phyloP scores from a whole-genome alignment of 345 rosid genomes.

The Gossypium stocksii region DNA sequence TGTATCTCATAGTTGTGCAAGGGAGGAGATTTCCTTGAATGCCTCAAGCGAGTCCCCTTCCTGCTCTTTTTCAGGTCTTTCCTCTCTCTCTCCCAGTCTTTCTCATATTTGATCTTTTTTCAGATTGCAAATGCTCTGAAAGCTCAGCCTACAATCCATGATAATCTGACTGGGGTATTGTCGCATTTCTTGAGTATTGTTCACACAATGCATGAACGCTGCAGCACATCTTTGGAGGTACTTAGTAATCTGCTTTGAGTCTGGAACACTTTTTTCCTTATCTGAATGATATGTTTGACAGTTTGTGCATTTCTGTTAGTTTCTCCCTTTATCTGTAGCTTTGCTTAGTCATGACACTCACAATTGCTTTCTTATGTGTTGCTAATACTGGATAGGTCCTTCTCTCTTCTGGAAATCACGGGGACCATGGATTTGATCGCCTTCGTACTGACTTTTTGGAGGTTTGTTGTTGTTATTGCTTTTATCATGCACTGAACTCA shows the following conservation, averaged over 20 bases:
- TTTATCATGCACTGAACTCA: not conserved
- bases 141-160: constrained; percentile 56
- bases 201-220: constrained; percentile 80
- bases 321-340: not conserved
- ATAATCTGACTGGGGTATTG: constrained; percentile 44
- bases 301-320: not conserved
- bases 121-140: constrained; percentile 80
- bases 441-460: constrained; percentile 68
- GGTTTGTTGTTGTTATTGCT: constrained; percentile 36
- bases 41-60: not conserved
- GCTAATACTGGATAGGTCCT: constrained; percentile 39
- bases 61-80: not conserved
- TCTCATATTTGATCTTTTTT: constrained; percentile 4
- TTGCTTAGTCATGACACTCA: not conserved
- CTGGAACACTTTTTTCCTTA: not conserved
- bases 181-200: constrained; percentile 73
- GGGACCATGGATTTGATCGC: constrained; percentile 34
- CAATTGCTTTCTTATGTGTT: not conserved
- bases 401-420: constrained; percentile 42
- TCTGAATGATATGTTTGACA: not conserved
- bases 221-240: constrained; percentile 84
- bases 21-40: not conserved
- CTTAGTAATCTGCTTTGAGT: not conserved
- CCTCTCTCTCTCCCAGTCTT: not conserved
- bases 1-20: not conserved